Evolutionary conservation across 257 asterid species (phyloP).

Genomic region (Anisodus tanguticus): DNA sequence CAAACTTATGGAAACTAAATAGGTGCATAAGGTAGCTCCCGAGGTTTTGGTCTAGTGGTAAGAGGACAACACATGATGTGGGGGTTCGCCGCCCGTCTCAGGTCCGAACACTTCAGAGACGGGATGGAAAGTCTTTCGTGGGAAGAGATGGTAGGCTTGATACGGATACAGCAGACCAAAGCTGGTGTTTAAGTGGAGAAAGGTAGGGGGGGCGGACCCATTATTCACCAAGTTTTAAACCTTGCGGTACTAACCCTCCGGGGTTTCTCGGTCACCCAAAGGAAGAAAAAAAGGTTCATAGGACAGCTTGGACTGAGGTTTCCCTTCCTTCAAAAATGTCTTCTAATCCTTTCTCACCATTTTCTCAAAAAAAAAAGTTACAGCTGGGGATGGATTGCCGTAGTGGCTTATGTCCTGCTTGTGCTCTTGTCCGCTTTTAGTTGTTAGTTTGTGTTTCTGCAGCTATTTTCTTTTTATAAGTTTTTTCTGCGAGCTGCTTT

Average conservation of each 20-base stretch:
- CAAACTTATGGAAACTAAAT: not conserved
- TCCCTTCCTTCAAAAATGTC: not conserved
- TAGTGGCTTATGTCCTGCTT: not conserved
- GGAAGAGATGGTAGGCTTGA: too few relatives aligned
- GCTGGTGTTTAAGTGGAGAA: not conserved
- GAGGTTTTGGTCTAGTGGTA: not conserved
- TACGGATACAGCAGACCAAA: not conserved
- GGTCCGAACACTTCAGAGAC: not conserved
- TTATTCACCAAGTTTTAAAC: not conserved
- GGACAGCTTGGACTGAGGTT: not conserved
- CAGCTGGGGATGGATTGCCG: not conserved
- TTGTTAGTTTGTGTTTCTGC: not conserved
- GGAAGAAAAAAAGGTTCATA: not conserved
- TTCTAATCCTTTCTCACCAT: slow-evolving; percentile 11
- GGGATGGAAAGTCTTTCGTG: too few relatives aligned
- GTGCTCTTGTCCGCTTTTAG: not conserved
- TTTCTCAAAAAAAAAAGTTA: not conserved
- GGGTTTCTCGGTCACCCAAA: not conserved
- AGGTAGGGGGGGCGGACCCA: not conserved
- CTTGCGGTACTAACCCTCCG: not conserved
- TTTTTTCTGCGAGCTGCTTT: not conserved
- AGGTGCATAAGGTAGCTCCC: not conserved
- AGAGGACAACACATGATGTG: slow-evolving; percentile 1
- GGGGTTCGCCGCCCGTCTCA: not conserved
- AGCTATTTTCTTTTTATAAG: not conserved